Base-by-base conservation (phyloP, 108 stramenopile species). In the Licmophora abbreviata region DNA sequence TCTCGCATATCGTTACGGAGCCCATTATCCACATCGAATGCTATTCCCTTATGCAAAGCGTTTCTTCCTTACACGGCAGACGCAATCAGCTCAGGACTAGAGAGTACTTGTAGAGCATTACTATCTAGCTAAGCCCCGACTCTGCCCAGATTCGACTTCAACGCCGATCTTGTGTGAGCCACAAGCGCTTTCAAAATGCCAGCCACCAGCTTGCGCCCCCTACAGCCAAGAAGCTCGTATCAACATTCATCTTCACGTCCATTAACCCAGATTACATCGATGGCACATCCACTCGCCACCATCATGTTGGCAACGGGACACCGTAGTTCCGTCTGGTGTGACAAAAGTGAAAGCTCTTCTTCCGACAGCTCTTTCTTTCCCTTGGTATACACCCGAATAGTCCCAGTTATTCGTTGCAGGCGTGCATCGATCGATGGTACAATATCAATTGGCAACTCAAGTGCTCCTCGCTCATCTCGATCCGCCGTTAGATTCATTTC, bases 301-400 rank as follows among this genome's bases (percentile, higher is more conserved):
- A 91, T 75, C 89, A 91, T 86, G 51, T 75, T 86, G 36, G 82
- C 84, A 10, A 91, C 73, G 3, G 89, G 89, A 54, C 89, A 91
- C 17, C 89, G 44, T 30, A 54, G 51, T 59, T 86, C 83, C n/a
- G 84, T 83, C 49, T 85, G 81, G 35, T 79, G 63, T 38, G 56
- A 60, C 30, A 91, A 44, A 9, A 76, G n/a, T 4, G 50, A 8
- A 3, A 86, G 22, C 51, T 82, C 56, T 7, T 79, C 66, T n/a
- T 22, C 23, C 10, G 35, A 52, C 32, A 53, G 4, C 38, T 7
- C 17, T 14, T 24, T 44, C 31, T 15, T 52, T 54, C 7, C 27
- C 14, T 64, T 66, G 36, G 73, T 56, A 51, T 45, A 42, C 10
- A 83, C 68, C 30, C 27, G 59, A 22, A 75, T 73, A 29, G 54